Evolutionary conservation across 164 flowering plant genomes (phyloP).

Genomic region (Kalanchoe fedtschenkoi): DNA sequence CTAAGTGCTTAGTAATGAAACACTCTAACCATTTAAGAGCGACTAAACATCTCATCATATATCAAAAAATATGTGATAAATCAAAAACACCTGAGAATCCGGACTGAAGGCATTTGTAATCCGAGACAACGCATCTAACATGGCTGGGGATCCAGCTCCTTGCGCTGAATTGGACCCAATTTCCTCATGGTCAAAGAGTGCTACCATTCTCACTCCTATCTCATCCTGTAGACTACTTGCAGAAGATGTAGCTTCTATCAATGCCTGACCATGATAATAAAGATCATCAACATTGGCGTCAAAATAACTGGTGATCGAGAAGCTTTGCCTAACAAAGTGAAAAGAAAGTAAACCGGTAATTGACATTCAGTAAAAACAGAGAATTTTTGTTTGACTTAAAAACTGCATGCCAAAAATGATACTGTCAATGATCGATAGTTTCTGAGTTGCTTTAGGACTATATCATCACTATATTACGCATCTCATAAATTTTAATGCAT

Average conservation of each 20-base stretch:
- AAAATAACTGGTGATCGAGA: background rate
- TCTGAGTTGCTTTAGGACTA: background rate
- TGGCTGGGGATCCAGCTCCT: constrained; percentile 96
- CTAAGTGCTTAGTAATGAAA: background rate
- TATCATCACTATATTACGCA: background rate
- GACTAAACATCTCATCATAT: background rate
- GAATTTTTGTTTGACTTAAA: background rate
- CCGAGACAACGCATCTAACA: constrained; percentile 83
- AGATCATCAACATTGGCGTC: background rate
- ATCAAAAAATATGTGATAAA: background rate
- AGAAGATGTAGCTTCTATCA: constrained; percentile 42
- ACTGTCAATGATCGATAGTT: background rate
- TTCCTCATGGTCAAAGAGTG: constrained; percentile 44
- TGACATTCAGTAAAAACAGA: background rate
- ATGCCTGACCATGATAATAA: constrained; percentile 20
- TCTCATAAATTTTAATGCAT: background rate
- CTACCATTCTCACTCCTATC: constrained; percentile 79
- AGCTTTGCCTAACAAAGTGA: background rate
- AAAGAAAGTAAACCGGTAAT: background rate
- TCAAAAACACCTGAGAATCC: constrained; percentile 44
- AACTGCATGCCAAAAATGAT: background rate
- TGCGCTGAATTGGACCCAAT: constrained; percentile 71
- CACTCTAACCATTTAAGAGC: background rate
- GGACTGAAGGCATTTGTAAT: constrained; percentile 59
- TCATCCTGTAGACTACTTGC: constrained; percentile 35